Conservation (phyloP, 139 green algal genomes). For the Coelastrella sp. region DNA sequence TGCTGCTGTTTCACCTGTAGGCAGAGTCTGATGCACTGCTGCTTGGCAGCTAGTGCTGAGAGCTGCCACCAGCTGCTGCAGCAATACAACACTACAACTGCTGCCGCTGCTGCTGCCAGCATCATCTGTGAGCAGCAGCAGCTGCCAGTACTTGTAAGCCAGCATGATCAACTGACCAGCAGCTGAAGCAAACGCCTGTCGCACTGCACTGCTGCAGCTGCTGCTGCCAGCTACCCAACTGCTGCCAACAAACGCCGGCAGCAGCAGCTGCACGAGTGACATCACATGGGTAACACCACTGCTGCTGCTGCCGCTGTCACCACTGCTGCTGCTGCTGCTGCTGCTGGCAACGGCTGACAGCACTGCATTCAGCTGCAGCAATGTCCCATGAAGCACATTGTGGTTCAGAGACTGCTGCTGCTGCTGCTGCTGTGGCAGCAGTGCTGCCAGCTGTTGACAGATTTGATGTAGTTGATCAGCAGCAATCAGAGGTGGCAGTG, state of each 20-base stretch:
- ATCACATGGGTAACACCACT: neutral
- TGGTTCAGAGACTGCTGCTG: neutral
- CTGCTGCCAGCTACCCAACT: constrained; percentile 29
- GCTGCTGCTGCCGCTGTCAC: neutral
- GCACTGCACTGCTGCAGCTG: constrained; percentile 23
- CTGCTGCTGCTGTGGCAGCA: constrained; percentile 43
- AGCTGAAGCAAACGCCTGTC: constrained; percentile 34
- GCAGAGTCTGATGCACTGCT: neutral
- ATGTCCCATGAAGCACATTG: constrained; percentile 68
- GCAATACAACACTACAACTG: neutral
- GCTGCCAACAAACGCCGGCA: constrained; percentile 32
- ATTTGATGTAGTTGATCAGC: constrained; percentile 46
- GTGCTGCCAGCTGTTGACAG: constrained; percentile 22
- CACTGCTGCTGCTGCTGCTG: neutral
- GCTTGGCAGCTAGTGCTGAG: neutral
- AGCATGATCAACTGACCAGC: constrained; percentile 34
- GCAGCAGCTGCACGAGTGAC: neutral
- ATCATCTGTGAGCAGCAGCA: neutral
- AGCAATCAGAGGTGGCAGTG: constrained; percentile 78
- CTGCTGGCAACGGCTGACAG: constrained; percentile 16
- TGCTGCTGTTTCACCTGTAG: neutral
- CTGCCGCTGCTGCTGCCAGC: neutral
- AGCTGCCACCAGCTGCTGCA: neutral
- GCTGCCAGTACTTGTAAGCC: neutral
- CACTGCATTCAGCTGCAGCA: constrained; percentile 70